Evolutionary conservation across 257 asterid species (phyloP).

Genomic region (Ehretia macrophylla): DNA sequence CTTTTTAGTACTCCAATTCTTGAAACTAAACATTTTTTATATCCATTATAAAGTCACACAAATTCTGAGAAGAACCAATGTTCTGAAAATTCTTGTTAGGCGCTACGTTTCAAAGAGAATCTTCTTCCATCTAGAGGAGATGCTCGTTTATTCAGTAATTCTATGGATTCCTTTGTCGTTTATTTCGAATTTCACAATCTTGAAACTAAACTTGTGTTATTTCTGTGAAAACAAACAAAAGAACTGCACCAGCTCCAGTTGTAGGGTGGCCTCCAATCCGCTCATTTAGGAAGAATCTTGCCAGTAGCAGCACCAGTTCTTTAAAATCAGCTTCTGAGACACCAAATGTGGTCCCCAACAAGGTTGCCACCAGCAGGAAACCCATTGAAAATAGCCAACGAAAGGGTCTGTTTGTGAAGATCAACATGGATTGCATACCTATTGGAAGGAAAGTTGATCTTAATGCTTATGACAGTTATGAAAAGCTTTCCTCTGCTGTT

Average conservation of each 20-base stretch:
- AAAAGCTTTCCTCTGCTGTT: conserved; percentile 66
- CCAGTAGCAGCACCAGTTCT: conserved; percentile 33
- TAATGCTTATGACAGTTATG: conserved; percentile 62
- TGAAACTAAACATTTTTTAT: background rate
- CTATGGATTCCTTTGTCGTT: too few species aligned
- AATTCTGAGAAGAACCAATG: too few species aligned
- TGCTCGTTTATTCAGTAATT: too few species aligned
- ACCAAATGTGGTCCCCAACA: conserved; percentile 14
- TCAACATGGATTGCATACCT: conserved; percentile 95
- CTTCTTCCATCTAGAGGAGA: background rate
- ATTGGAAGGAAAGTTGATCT: conserved; percentile 94
- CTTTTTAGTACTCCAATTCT: too few species aligned
- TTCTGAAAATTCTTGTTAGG: too few species aligned
- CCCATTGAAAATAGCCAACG: conserved; percentile 5
- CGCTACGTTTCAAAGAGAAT: too few species aligned
- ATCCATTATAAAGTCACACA: too few species aligned
- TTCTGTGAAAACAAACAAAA: conserved; percentile 14
- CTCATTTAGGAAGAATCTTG: conserved; percentile 67
- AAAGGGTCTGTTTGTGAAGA: conserved; percentile 70
- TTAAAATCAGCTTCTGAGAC: conserved; percentile 37
- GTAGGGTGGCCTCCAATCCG: conserved; percentile 99
- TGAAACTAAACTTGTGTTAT: background rate
- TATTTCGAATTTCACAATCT: too few species aligned
- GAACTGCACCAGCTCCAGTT: conserved; percentile 74
- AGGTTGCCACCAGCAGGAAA: conserved; percentile 30